These are phyloP conservation scores for Protomyces pachydermus DNA, from an alignment of 1,139 yeast genomes.

Conservation along the genomic window DNA sequence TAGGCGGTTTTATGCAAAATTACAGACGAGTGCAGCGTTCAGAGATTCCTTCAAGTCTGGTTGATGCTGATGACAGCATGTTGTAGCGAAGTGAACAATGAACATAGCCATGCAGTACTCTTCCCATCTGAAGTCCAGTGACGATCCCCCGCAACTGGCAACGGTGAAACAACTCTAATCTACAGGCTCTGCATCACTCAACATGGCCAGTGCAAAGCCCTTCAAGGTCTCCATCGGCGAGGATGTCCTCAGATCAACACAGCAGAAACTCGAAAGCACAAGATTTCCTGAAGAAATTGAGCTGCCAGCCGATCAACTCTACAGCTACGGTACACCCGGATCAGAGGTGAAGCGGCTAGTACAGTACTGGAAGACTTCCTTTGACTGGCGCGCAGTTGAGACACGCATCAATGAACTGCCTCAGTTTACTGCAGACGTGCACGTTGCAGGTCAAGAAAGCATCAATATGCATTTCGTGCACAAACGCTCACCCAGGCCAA, in stretches of 20 bases:
- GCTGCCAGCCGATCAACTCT: slow-evolving; percentile 6
- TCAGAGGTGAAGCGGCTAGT: slow-evolving; percentile 11
- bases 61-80: no score
- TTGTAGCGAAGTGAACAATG: no score
- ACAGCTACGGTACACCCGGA: slow-evolving; percentile 20
- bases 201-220: slow-evolving; percentile 33
- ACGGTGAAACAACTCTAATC: no score
- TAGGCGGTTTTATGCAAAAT: slow-evolving; percentile 2
- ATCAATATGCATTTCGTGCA: slow-evolving; percentile 25
- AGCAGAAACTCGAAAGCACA: slow-evolving; percentile 14
- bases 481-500: slow-evolving; percentile 11
- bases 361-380: slow-evolving; percentile 16
- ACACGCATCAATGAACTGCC: slow-evolving; percentile 18
- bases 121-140: no score
- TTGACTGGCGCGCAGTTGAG: slow-evolving; percentile 24
- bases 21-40: slow-evolving; percentile 9
- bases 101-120: no score
- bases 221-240: slow-evolving; percentile 14
- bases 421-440: slow-evolving; percentile 16
- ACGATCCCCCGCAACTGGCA: no score
- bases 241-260: slow-evolving; percentile 1
- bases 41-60: not conserved
- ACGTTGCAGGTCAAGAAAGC: slow-evolving; percentile 11
- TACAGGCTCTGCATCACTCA: not conserved
- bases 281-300: slow-evolving; percentile 17